A percentile compares a stretch with the other conserved stretches of the same genome.
Conservation (phyloP, 1,284 basidiomycete genomes). For the Malassezia globosa region DNA sequence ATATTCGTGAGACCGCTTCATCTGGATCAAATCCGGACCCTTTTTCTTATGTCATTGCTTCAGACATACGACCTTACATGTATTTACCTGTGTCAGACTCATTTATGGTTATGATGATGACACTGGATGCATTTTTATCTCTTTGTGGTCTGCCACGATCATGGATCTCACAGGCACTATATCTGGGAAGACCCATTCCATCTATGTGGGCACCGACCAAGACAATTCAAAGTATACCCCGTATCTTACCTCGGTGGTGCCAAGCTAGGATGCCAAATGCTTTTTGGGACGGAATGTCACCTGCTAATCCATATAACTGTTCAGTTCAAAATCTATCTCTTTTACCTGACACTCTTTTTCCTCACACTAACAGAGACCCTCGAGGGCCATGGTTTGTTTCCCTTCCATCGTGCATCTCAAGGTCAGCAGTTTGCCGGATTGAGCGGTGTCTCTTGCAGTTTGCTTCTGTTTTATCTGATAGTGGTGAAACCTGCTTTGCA, state of each 20-base stretch:
- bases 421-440: background rate
- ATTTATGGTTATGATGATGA: background rate
- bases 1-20: background rate
- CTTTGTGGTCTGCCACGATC: background rate
- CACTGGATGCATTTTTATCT: background rate
- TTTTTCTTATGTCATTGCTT: constrained; percentile 4
- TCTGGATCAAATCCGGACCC: background rate
- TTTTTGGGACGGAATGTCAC: background rate
- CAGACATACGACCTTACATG: background rate
- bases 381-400: constrained; percentile 6
- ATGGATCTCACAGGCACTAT: background rate
- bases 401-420: background rate
- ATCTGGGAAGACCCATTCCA: too few relatives aligned
- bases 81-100: background rate
- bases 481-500: background rate
- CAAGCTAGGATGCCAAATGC: background rate
- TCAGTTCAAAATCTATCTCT: background rate
- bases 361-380: background rate
- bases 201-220: too few relatives aligned
- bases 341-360: constrained; percentile 3
- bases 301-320: background rate
- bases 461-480: background rate
- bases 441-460: background rate
- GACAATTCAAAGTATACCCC: background rate
- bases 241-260: background rate